These are phyloP conservation scores for Lojkania enalia DNA, from an alignment of 2,329 filamentous ascomycete genomes.

Conservation along the genomic window DNA sequence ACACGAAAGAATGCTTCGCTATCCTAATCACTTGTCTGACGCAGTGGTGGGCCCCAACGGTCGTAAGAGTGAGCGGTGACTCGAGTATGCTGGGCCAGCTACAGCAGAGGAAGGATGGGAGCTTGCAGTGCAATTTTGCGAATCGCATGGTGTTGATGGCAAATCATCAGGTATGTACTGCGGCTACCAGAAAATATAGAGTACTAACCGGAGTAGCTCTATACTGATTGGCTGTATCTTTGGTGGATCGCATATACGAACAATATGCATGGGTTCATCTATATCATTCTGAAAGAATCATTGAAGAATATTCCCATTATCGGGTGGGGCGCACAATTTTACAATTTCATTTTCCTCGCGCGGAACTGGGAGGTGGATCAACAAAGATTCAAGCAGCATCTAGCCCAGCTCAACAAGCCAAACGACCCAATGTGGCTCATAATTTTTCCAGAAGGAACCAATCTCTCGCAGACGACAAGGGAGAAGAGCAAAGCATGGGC, in stretches of 20 bases:
- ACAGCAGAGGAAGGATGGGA: constrained; percentile 68
- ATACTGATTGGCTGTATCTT: constrained; percentile 89
- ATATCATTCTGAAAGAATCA: constrained; percentile 89
- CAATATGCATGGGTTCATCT: constrained; percentile 80
- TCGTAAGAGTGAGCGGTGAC: constrained; percentile 81
- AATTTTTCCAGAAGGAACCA: constrained; percentile 86
- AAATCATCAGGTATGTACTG: constrained; percentile 70
- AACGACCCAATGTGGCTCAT: constrained; percentile 87
- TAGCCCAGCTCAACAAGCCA: constrained; percentile 70
- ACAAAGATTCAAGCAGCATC: constrained; percentile 71
- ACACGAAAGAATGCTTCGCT: constrained; percentile 83
- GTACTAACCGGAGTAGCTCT: constrained; percentile 56
- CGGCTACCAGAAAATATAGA: not conserved
- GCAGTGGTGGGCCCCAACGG: constrained; percentile 84
- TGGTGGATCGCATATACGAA: constrained; percentile 94
- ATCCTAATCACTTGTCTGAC: constrained; percentile 78
- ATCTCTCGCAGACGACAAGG: constrained; percentile 71
- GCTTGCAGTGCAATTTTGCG: constrained; percentile 77
- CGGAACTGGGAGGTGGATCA: constrained; percentile 83
- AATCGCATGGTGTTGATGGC: constrained; percentile 82
- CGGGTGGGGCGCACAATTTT: constrained; percentile 81
- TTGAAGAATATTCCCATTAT: constrained; percentile 79
- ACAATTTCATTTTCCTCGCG: constrained; percentile 90
- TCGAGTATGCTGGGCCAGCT: constrained; percentile 77
- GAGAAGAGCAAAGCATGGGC: constrained; percentile 75